These are phyloP conservation scores for Tranzscheliella williamsii DNA, from an alignment of 1,284 basidiomycete genomes.

Conservation along the genomic window DNA sequence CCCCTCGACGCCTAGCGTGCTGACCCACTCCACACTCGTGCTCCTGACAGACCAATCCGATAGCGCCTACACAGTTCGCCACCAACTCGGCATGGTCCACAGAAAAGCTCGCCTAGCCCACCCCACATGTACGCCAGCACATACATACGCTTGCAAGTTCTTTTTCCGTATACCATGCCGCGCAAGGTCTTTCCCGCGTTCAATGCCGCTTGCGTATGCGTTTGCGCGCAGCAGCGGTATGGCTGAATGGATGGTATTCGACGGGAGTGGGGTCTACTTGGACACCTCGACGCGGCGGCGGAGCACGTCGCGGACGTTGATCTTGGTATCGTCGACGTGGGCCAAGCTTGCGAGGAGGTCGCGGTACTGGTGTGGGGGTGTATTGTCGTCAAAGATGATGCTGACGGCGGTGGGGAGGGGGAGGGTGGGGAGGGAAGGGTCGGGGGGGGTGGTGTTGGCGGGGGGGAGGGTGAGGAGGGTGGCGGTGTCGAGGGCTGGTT, in stretches of 20 bases:
- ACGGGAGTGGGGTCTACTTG: no score
- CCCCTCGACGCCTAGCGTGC: neutral
- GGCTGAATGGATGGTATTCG: no score
- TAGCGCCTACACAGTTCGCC: conserved; percentile 55
- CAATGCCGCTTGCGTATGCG: no score
- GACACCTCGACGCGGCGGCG: conserved; percentile 23
- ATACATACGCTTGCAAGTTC: no score
- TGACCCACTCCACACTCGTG: conserved; percentile 1
- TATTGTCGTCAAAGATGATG: neutral
- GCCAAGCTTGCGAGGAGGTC: conserved; percentile 8
- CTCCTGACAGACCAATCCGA: conserved; percentile 36
- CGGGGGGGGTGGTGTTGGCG: neutral
- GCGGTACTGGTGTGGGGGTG: neutral
- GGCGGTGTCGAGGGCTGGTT: conserved; percentile 10
- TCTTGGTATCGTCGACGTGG: conserved; percentile 6
- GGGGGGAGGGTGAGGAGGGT: conserved; percentile 11
- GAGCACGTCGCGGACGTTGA: conserved; percentile 24
- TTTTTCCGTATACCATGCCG: no score
- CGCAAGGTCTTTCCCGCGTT: no score
- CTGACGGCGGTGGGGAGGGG: conserved; percentile 3
- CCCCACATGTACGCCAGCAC: no score
- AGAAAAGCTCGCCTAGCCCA: conserved; percentile 42
- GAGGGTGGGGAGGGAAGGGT: conserved; percentile 5
- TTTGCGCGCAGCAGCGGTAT: no score
- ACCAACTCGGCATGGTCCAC: conserved; percentile 57